A percentile compares a stretch with the other conserved stretches of the same genome.
phyloP scores from a whole-genome alignment of 345 rosid genomes.

The Acer negundo region DNA sequence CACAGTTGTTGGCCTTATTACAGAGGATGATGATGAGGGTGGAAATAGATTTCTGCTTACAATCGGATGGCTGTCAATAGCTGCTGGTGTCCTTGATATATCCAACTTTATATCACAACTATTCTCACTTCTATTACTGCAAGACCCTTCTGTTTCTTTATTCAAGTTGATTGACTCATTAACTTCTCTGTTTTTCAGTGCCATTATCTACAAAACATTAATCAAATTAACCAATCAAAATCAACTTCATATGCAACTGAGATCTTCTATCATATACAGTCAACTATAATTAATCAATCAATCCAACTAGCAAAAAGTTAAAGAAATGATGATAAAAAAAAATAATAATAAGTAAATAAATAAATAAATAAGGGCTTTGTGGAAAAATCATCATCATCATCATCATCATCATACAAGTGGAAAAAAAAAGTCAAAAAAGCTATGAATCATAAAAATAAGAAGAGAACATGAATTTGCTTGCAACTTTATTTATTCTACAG shows the following conservation, averaged over 20 bases:
- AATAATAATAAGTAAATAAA: no score
- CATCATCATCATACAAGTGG: constrained; percentile 21
- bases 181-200: constrained; percentile 81
- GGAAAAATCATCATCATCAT: neutral
- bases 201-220: constrained; percentile 60
- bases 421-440: constrained; percentile 24
- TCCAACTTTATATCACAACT: constrained; percentile 87
- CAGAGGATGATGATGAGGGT: constrained; percentile 52
- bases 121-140: constrained; percentile 93
- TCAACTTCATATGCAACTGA: neutral
- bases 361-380: constrained; percentile 2
- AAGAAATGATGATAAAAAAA: neutral
- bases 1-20: constrained; percentile 32
- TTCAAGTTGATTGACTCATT: constrained; percentile 87
- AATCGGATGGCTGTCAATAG: constrained; percentile 58
- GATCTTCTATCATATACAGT: no score
- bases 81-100: constrained; percentile 73
- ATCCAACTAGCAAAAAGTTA: constrained; percentile 8
- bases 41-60: constrained; percentile 67
- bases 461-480: constrained; percentile 15
- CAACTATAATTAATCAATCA: constrained; percentile 21
- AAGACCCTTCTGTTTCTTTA: constrained; percentile 92
- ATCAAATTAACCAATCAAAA: constrained; percentile 20
- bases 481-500: constrained; percentile 3
- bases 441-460: constrained; percentile 10